These are phyloP conservation scores for Oehlia diaphana DNA, from an alignment of 192 early-diverging fungal species.

Conservation along the genomic window DNA sequence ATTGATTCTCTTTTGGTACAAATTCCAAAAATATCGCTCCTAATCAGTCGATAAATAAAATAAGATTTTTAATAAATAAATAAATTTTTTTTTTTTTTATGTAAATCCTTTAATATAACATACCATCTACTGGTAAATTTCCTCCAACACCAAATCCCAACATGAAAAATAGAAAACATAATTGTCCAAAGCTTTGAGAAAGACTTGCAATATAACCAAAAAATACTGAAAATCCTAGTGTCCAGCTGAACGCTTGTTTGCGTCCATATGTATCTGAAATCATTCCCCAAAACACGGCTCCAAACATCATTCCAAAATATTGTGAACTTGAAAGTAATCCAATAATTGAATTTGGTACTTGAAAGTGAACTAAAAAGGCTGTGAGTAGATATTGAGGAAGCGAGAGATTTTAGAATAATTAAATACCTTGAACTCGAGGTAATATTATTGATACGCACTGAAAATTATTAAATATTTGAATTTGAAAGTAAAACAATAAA, in stretches of 20 bases:
- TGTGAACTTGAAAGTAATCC: conserved; percentile 70
- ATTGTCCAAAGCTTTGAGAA: conserved; percentile 57
- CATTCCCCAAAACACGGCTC: conserved; percentile 80
- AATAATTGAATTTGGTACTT: conserved; percentile 60
- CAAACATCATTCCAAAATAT: conserved; percentile 80
- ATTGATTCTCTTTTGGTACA: conserved; percentile 73
- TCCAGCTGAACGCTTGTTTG: conserved; percentile 71
- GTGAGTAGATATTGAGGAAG: neutral
- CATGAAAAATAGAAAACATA: conserved; percentile 64
- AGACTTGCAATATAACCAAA: conserved; percentile 73
- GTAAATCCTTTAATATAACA: neutral
- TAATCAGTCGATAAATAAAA: conserved; percentile 14
- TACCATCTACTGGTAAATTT: conserved; percentile 63
- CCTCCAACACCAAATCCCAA: conserved; percentile 78
- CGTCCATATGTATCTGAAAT: conserved; percentile 74
- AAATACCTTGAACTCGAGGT: conserved; percentile 68
- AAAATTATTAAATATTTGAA: neutral
- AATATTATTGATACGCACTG: conserved; percentile 72
- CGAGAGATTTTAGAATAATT: neutral
- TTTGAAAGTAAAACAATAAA: neutral
- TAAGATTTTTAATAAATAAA: neutral
- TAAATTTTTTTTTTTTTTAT: neutral
- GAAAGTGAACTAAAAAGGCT: conserved; percentile 53
- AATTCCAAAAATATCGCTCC: conserved; percentile 88
- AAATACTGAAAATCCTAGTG: conserved; percentile 65